Conservation (phyloP, 75 land plant species). For the Cupressus sempervirens region DNA sequence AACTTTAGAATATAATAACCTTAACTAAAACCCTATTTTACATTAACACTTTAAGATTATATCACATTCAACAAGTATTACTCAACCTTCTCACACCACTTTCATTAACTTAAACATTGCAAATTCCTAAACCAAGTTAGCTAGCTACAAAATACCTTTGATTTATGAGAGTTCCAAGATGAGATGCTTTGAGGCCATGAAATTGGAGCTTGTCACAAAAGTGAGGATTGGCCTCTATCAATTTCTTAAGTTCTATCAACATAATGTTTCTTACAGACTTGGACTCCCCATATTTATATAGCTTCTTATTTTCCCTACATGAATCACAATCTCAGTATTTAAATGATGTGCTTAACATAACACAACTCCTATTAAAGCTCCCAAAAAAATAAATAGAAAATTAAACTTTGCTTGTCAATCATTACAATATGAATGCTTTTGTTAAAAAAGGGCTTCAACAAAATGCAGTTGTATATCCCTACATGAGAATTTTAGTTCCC, state of each 20-base stretch:
- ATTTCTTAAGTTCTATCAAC: conserved; percentile 69
- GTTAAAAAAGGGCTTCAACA: neutral
- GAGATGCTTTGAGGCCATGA: conserved; percentile 55
- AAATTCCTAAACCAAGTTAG: neutral
- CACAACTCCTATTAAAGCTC: neutral
- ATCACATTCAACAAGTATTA: neutral
- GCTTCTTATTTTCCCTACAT: conserved; percentile 66
- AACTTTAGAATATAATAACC: neutral
- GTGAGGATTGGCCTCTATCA: conserved; percentile 78
- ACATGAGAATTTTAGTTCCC: neutral
- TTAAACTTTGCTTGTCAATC: too few relatives aligned
- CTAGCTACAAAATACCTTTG: conserved; percentile 45
- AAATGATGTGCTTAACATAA: neutral
- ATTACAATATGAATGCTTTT: neutral
- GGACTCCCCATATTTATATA: conserved; percentile 76
- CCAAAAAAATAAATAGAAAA: neutral
- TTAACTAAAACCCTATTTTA: neutral
- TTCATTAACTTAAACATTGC: neutral
- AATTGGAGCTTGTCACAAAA: conserved; percentile 70
- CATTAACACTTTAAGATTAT: neutral
- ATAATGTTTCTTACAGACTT: conserved; percentile 73
- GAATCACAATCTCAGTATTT: neutral
- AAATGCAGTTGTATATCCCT: neutral
- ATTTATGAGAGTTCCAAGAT: conserved; percentile 67
- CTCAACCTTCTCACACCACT: neutral